Evolutionary conservation across 192 early-diverging fungal species (phyloP), one percentile per base, ranked within the genome.

Genomic region (Gamsiella multidivaricata): DNA sequence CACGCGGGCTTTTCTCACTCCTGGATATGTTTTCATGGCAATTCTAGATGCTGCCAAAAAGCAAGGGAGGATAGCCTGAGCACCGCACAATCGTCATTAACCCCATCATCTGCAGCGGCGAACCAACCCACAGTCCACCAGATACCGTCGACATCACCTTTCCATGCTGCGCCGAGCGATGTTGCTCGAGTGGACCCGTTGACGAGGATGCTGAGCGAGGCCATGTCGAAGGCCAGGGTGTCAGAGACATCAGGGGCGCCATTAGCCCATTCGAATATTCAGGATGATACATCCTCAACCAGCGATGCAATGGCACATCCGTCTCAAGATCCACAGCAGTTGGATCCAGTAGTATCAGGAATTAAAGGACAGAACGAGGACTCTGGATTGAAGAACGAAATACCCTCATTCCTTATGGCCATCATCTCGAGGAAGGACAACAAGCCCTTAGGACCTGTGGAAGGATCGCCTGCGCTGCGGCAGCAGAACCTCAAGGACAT

Each of bases 171-270:
- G n/a, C 25, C 62, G 5, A 2, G 57, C 32, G 42, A 74, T 2
- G 3, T 20, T 33, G 6, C 65, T 15, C 8, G 58, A 41, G 23
- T 39, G 28, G 74, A 78, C 42, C 61, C 74, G 25, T 54, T 78
- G 5, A 63, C 65, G 20, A 63, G 29, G 25, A 78, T 78, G 74
- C 15, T 78, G 28, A 78, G 42, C 25, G 65, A 68, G 0, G 74
- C 74, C 43, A 78, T 78, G 74, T 69, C 74, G 5, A 47, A 33
- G 31, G 74, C 55, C 22, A 62, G 74, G 26, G 74, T 78, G 1
- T 78, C 74, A 8, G 74, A 78, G 55, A 51, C 54, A 14, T 78
- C 74, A 52, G 74, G 74, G 32, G 47, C 39, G 5, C 74, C 74
- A 31, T 34, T 50, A 0, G 28, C 37, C 25, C 43, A 47, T 8